Evolutionary conservation across 441 rosid species (phyloP).

Genomic region (Codiaeum variegatum): DNA sequence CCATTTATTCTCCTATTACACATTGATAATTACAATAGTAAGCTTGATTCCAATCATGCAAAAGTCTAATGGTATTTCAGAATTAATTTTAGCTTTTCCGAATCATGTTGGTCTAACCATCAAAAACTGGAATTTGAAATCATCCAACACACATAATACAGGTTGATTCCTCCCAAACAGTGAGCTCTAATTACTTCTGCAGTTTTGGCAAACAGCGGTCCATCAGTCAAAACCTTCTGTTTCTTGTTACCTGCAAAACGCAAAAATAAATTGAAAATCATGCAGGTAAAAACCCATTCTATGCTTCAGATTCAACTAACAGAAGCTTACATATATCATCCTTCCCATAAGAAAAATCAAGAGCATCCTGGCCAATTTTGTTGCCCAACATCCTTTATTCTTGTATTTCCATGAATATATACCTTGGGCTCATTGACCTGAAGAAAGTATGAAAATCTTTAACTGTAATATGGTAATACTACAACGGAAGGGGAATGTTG

Average conservation of each 20-base stretch:
- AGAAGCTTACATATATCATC: not conserved
- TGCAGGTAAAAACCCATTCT: not conserved
- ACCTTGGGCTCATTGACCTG: slow-evolving; percentile 33
- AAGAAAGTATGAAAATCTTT: not conserved
- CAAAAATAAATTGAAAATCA: not conserved
- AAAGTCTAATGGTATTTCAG: not conserved
- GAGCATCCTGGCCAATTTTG: slow-evolving; percentile 24
- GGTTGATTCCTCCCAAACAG: not conserved
- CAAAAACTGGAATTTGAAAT: not conserved
- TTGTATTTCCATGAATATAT: slow-evolving; percentile 35
- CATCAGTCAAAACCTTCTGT: not conserved
- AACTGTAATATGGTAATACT: not conserved
- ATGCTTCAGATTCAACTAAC: slow-evolving; percentile 7
- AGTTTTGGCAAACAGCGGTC: not conserved
- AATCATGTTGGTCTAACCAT: not conserved
- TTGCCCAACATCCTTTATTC: slow-evolving; percentile 15
- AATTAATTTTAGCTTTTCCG: not conserved
- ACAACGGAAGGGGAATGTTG: not conserved
- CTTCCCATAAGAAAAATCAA: slow-evolving; percentile 5
- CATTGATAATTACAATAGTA: too few species aligned
- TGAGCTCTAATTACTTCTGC: not conserved
- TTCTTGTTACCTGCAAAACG: not conserved
- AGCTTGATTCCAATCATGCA: too few species aligned
- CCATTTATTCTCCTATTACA: too few species aligned
- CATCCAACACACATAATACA: not conserved